phyloP scores from a whole-genome alignment of 139 green algal genomes.

The Haematococcus sp. region DNA sequence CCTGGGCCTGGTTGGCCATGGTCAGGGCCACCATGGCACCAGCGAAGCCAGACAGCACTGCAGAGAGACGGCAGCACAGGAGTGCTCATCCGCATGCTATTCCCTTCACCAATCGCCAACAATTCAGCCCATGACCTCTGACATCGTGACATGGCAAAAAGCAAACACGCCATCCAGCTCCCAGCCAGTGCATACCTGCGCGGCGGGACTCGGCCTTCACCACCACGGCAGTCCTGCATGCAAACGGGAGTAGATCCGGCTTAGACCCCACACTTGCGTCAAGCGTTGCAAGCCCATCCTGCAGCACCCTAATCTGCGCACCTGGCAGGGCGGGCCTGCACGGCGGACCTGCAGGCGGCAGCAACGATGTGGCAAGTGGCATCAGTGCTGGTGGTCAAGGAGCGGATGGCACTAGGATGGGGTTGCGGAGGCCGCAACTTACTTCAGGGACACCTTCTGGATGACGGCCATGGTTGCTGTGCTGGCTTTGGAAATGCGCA shows the following conservation, averaged over 20 bases:
- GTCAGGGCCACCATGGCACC: conserved; percentile 59
- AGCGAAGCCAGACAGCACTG: conserved; percentile 67
- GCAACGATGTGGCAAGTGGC: too few species aligned
- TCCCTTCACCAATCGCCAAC: too few species aligned
- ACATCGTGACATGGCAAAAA: too few species aligned
- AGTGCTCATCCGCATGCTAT: not conserved
- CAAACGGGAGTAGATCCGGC: not conserved
- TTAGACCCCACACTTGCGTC: not conserved
- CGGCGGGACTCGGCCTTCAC: conserved; percentile 60
- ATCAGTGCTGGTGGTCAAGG: too few species aligned
- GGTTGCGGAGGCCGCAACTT: too few species aligned
- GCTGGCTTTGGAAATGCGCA: too few species aligned
- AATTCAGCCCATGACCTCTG: too few species aligned
- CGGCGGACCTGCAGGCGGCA: not conserved
- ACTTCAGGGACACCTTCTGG: too few species aligned
- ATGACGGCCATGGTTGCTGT: too few species aligned
- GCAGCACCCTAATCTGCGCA: not conserved
- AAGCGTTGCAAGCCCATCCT: not conserved
- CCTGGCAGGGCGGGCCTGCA: not conserved
- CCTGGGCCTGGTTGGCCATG: conserved; percentile 36
- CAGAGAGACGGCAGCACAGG: not conserved
- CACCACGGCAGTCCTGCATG: conserved; percentile 31
- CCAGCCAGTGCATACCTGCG: conserved; percentile 15
- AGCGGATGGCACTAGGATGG: too few species aligned
- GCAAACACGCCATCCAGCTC: too few species aligned